Evolutionary conservation across 1,284 basidiomycete species (phyloP), one percentile per base, ranked within the genome.

Genomic region (Austropuccinia psidii): DNA sequence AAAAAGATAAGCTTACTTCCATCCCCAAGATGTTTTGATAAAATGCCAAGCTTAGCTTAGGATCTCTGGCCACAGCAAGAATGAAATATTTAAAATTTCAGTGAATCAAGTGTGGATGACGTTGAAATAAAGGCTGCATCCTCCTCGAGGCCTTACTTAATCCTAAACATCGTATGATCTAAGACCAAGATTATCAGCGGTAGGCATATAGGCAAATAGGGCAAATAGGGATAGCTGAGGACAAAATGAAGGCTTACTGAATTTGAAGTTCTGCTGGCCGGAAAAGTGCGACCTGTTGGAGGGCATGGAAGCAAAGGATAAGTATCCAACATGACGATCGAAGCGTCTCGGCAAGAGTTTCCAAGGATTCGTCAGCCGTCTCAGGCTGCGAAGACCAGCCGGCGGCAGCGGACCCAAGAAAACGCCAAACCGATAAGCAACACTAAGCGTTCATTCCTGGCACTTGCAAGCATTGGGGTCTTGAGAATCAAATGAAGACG

Each of bases 51-150:
- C 27, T 90, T 91, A 82, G 83, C 78, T 93, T 87, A 19, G 91
- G 89, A 81, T 96, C 92, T 83, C 90, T 93, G 80, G 95, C 85
- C 43, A 8, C 37, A 24, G 6, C 11, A 11, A 11, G n/a, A 11
- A n/a, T 77, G 93, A 87, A 79, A 93, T 82, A 90, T 92, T 93
- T 37, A 90, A 91, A 83, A 94, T 91, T 81, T 93, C 4, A 21
- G 11, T 33, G 19, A 31, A 52, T 15, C 24, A 57, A 49, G 21
- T 11, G 0, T 37, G 15, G 17, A 52, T 43, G 15, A n/a, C 8
- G 24, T 27, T 45, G 17, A 8, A 19, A 31, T 7, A 24, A 21
- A 54, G 6, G 11, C 17, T 19, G 19, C 0, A 8, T 21, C 19
- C 24, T 39, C 7, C 19, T 50, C 50, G 11, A 21, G 7, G 37